These are phyloP conservation scores for Xylariaceae sp. DNA, from an alignment of 2,329 filamentous ascomycete species.

Conservation along the genomic window DNA sequence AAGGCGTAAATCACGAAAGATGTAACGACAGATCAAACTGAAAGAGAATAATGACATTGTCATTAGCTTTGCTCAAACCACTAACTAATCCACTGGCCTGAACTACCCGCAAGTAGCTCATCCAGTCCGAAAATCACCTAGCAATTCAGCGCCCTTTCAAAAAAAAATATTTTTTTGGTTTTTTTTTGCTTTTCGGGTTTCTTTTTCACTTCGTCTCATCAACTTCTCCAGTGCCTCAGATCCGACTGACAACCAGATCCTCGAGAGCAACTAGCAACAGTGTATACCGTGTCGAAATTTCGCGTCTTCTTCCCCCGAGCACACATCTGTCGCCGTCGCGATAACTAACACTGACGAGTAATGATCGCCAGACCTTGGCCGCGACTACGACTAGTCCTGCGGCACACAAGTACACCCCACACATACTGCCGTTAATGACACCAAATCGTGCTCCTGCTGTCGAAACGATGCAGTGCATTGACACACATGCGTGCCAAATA, in stretches of 20 bases:
- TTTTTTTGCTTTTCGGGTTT: constrained; percentile 16
- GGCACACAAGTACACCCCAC: constrained; percentile 8
- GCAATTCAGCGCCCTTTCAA: constrained; percentile 27
- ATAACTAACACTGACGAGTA: constrained; percentile 2
- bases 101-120: constrained; percentile 6
- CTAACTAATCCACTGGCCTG: constrained; percentile 28
- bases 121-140: constrained; percentile 27
- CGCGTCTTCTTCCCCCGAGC: neutral
- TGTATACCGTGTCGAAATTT: neutral
- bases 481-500: constrained; percentile 15
- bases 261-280: neutral
- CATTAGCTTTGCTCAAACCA: constrained; percentile 28
- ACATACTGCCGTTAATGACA: constrained; percentile 14
- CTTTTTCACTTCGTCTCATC: constrained; percentile 8
- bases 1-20: neutral
- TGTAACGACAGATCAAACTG: neutral
- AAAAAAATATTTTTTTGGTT: constrained; percentile 22
- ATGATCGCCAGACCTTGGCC: constrained; percentile 1
- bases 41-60: constrained; percentile 25
- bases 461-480: constrained; percentile 32
- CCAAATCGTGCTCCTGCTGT: constrained; percentile 30
- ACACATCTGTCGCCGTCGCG: neutral
- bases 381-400: constrained; percentile 1
- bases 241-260: neutral
- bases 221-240: neutral